Evolutionary conservation across 2,329 filamentous ascomycete genomes (phyloP), one percentile per base, ranked within the genome.

Genomic region (Colletotrichum camelliae): DNA sequence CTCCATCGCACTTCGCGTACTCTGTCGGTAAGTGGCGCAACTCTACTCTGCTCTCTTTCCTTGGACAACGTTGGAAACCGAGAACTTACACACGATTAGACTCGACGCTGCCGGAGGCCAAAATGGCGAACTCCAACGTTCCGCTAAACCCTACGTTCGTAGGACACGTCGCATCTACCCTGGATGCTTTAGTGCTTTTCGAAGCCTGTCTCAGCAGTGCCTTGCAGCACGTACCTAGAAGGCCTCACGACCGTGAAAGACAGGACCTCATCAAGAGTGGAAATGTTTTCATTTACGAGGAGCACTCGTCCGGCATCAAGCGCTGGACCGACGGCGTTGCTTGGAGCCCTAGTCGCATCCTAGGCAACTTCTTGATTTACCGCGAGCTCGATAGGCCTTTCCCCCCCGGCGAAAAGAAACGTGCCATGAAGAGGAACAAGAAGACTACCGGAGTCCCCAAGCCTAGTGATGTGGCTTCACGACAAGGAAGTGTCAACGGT

Each of bases 311-410:
- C 0, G 95, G 95, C 7, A 98, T 98, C 86, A 97, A 97, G 86
- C 90, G 96, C 72, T 98, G 96, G 96, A 98, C 96, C 0, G 96
- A 98, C 79, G 96, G 96, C 16, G 92, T 96, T 13, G 93, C 94
- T 8, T 98, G 96, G 96, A 97, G 95, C 79, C 96, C 96, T 0
- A 97, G 93, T 83, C 93, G 94, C 18, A 96, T 97, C 64, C 88
- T 96, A 64, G 94, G 93, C 74, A 97, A 97, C 82, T 97, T 95
- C 80, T 89, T 98, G 58, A 91, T 97, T 79, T 98, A 98, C 81
- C 92, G 95, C 35, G 95, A 98, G 83, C 89, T 97, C 58, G 91
- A 94, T 77, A 92, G 93, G 80, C 92, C 93, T 0, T 96, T 96
- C 79, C 92, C 93, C 3, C 94, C 94, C 0, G 95, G 95, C 8